These are phyloP conservation scores for Isabelozyma gotoi DNA, from an alignment of 805 yeast species.

Conservation along the genomic window DNA sequence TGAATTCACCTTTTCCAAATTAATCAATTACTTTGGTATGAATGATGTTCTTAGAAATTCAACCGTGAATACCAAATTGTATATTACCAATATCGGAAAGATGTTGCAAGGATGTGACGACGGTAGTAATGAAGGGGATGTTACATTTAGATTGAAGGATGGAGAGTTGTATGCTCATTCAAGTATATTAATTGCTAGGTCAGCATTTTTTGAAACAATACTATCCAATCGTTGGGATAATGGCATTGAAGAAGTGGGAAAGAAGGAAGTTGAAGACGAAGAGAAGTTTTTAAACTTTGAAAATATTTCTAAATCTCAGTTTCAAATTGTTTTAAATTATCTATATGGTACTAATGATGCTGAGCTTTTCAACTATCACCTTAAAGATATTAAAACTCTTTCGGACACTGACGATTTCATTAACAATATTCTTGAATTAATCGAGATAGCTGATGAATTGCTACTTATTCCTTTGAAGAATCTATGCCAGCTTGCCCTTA, in stretches of 20 bases:
- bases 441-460: constrained; percentile 63
- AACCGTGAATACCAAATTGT: constrained; percentile 20
- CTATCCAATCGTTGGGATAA: constrained; percentile 55
- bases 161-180: constrained; percentile 50
- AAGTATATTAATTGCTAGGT: constrained; percentile 52
- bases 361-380: constrained; percentile 35
- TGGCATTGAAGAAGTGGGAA: background rate
- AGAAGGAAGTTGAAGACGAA: constrained; percentile 4
- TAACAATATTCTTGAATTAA: constrained; percentile 53
- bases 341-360: constrained; percentile 55
- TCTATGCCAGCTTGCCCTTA: constrained; percentile 58
- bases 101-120: constrained; percentile 10
- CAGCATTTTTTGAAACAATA: constrained; percentile 61
- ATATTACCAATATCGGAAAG: constrained; percentile 13
- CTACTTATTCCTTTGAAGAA: constrained; percentile 58
- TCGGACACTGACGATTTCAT: constrained; percentile 44
- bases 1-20: constrained; percentile 24
- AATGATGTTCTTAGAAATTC: constrained; percentile 11
- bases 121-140: constrained; percentile 35
- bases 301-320: constrained; percentile 40
- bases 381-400: constrained; percentile 8
- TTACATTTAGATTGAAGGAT: constrained; percentile 45
- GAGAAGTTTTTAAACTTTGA: constrained; percentile 39
- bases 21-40: constrained; percentile 19
- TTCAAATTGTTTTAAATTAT: constrained; percentile 51